Evolutionary conservation across 2,329 filamentous ascomycete genomes (phyloP), one percentile per base, ranked within the genome.

Genomic region (Xylariaceae sp.): DNA sequence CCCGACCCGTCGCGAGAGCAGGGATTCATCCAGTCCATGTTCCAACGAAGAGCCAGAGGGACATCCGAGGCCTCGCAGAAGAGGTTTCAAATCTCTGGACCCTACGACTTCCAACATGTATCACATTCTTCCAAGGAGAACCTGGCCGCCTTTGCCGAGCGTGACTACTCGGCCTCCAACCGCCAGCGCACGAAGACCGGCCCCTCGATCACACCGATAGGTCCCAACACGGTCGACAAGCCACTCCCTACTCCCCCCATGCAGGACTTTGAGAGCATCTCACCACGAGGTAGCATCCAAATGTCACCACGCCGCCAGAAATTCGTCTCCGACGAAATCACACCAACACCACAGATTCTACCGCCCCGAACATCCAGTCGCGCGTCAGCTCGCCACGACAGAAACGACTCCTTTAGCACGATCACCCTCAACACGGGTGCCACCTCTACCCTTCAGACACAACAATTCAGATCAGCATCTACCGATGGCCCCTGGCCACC

Each of bases 21-120:
- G 34, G 64, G 75, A 2, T 74, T 79, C 44, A 75, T 82, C 34
- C 78, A 80, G 4, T 75, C 77, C 8, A 72, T 85, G 50, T 84
- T 85, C 60, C 71, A 76, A 49, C 76, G 82, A 54, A 77, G 78
- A 65, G 64, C 70, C 23, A 76, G 72, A 58, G 59, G 62, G 6
- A 42, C 53, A 15, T 60, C 59, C 35, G 64, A 63, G 47, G 52
- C 50, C 35, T 70, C 68, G 11, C 69, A 70, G 56, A 80, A 72
- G 66, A 79, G 76, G 62, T 68, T 80, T 53, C 78, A 80, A 56
- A 88, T 88, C 56, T 88, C 85, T 0, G 80, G 76, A 0, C 85
- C 85, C 2, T 87, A 85, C 72, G 86, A 87, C 74, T 88, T 88
- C 62, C 84, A 87, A 68, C 85, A 88, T 70, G 77, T 88, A 39